Evolutionary conservation across 768 basidiomycete genomes (phyloP).

Genomic region (Dentipellis sp.): DNA sequence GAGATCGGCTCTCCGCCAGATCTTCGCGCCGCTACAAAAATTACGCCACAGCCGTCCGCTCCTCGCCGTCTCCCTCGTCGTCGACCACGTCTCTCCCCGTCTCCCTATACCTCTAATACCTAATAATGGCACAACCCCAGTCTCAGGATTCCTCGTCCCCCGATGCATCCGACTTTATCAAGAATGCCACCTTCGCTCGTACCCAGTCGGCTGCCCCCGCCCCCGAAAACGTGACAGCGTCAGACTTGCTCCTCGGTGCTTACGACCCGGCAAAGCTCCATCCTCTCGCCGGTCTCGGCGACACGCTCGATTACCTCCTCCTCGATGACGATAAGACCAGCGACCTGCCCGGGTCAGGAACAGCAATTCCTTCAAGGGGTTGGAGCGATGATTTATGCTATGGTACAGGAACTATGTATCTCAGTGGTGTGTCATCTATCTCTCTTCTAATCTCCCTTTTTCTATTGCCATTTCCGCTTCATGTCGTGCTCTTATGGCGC

Average conservation of each 20-base stretch:
- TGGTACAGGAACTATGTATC: conserved; percentile 98
- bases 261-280: conserved; percentile 92
- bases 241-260: conserved; percentile 76
- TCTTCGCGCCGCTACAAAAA: conserved; percentile 11
- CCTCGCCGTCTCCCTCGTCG: conserved; percentile 1
- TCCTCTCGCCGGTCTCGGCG: conserved; percentile 85
- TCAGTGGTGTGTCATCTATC: conserved; percentile 65
- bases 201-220: conserved; percentile 27
- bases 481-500: conserved; percentile 41
- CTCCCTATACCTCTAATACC: neutral
- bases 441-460: conserved; percentile 13
- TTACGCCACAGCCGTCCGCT: neutral
- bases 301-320: conserved; percentile 90
- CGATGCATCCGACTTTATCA: conserved; percentile 10
- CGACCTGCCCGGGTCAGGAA: conserved; percentile 81
- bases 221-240: conserved; percentile 65
- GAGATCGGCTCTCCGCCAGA: conserved; percentile 1
- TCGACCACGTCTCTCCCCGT: neutral
- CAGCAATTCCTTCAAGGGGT: conserved; percentile 89
- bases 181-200: conserved; percentile 18
- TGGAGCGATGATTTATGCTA: conserved; percentile 99
- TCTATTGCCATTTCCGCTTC: conserved; percentile 17
- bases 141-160: neutral
- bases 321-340: conserved; percentile 95
- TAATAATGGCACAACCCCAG: conserved; percentile 8